These are phyloP conservation scores for Lachnellula occidentalis DNA, from an alignment of 2,329 filamentous ascomycete species.

Conservation along the genomic window DNA sequence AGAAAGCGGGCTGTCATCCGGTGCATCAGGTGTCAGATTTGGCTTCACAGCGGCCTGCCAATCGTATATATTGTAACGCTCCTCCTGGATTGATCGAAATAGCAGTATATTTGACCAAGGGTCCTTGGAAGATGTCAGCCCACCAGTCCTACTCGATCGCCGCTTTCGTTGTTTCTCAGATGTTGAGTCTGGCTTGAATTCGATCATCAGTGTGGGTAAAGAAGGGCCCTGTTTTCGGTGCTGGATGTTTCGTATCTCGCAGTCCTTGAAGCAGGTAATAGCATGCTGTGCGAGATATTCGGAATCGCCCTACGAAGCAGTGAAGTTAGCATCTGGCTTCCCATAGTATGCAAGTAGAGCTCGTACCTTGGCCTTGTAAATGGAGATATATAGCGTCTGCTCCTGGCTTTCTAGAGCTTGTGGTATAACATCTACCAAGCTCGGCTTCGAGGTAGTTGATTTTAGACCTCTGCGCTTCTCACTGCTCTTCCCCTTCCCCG, in stretches of 20 bases:
- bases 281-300: constrained; percentile 30
- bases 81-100: constrained; percentile 51
- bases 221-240: constrained; percentile 57
- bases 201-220: constrained; percentile 54
- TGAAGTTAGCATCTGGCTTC: constrained; percentile 2
- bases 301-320: constrained; percentile 28
- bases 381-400: constrained; percentile 27
- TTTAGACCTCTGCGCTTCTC: constrained; percentile 21
- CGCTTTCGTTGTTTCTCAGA: constrained; percentile 58
- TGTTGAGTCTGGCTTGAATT: constrained; percentile 43
- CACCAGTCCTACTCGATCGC: constrained; percentile 57
- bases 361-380: constrained; percentile 33
- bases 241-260: constrained; percentile 47
- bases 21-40: constrained; percentile 22
- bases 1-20: constrained; percentile 21
- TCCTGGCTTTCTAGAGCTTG: constrained; percentile 12
- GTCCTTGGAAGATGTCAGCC: constrained; percentile 35
- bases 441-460: constrained; percentile 24
- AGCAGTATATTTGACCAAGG: constrained; percentile 39
- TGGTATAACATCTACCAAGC: constrained; percentile 22
- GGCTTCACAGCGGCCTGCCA: constrained; percentile 46
- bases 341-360: neutral
- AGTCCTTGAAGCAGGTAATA: constrained; percentile 29
- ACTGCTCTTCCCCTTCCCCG: constrained; percentile 9
- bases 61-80: constrained; percentile 49